phyloP scores from a whole-genome alignment of 805 yeast genomes.

The Candida vaughaniae region DNA sequence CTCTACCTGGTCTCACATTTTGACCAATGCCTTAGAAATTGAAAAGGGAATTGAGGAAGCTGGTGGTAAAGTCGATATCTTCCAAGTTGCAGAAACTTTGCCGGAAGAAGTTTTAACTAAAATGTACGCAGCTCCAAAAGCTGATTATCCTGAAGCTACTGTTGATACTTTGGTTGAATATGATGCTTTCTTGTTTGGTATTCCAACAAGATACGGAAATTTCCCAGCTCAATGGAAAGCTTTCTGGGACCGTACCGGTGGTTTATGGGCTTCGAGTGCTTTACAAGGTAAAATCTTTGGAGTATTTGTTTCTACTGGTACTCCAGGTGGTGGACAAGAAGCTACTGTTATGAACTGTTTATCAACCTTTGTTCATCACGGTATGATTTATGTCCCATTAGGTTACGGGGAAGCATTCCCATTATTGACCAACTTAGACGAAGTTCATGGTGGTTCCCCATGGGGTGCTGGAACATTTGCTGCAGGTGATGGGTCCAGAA shows the following conservation, averaged over 20 bases:
- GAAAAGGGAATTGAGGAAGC: slow-evolving; percentile 68
- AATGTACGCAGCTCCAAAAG: slow-evolving; percentile 18
- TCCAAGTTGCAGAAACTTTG: slow-evolving; percentile 62
- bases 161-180: slow-evolving; percentile 57
- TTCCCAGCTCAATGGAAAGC: slow-evolving; percentile 76
- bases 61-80: slow-evolving; percentile 66
- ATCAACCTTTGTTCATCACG: slow-evolving; percentile 71
- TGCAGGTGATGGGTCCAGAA: slow-evolving; percentile 74
- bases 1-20: slow-evolving; percentile 78
- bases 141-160: slow-evolving; percentile 56
- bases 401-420: slow-evolving; percentile 55
- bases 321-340: slow-evolving; percentile 82
- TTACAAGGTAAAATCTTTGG: slow-evolving; percentile 75
- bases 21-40: slow-evolving; percentile 62
- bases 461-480: slow-evolving; percentile 88
- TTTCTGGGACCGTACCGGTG: slow-evolving; percentile 80
- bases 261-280: slow-evolving; percentile 70
- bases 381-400: slow-evolving; percentile 73
- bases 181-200: slow-evolving; percentile 76
- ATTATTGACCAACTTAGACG: slow-evolving; percentile 54
- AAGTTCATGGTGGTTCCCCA: slow-evolving; percentile 77
- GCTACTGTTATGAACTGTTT: slow-evolving; percentile 58
- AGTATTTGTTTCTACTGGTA: slow-evolving; percentile 68
- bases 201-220: slow-evolving; percentile 80
- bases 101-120: slow-evolving; percentile 16